phyloP scores from a whole-genome alignment of 768 basidiomycete genomes.

The Mycena belliarum region DNA sequence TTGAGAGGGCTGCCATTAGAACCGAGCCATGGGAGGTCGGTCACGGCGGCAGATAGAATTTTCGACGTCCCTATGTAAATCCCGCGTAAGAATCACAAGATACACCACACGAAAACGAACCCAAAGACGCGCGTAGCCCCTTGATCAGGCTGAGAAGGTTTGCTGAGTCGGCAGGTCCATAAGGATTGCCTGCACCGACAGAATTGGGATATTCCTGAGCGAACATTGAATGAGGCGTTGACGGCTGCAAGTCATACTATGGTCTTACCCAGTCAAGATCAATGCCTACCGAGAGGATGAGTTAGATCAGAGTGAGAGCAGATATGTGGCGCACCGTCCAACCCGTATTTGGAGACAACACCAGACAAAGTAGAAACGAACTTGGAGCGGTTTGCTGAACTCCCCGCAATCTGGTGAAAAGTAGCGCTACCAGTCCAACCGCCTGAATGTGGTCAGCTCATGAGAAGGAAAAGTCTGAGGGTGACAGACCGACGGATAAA shows the following conservation, averaged over 20 bases:
- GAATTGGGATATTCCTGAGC: constrained; percentile 80
- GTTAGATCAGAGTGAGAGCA: not conserved
- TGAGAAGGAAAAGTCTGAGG: not conserved
- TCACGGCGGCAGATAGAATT: constrained; percentile 69
- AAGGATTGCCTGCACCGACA: constrained; percentile 60
- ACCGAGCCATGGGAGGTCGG: constrained; percentile 69
- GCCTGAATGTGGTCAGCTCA: constrained; percentile 20
- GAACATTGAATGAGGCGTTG: too few relatives aligned
- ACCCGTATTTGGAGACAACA: constrained; percentile 47
- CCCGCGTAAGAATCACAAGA: not conserved
- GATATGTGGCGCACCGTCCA: constrained; percentile 44
- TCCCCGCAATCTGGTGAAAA: constrained; percentile 51
- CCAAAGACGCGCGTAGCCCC: constrained; percentile 56
- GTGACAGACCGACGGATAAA: constrained; percentile 7
- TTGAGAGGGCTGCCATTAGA: constrained; percentile 60
- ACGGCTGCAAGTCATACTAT: too few relatives aligned
- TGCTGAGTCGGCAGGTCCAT: constrained; percentile 58
- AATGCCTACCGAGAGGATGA: constrained; percentile 31
- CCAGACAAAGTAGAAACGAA: constrained; percentile 48
- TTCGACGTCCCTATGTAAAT: constrained; percentile 45
- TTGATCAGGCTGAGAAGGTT: constrained; percentile 66
- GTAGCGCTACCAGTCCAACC: constrained; percentile 55
- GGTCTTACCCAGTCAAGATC: constrained; percentile 54
- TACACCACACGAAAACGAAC: not conserved
- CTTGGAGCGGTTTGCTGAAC: constrained; percentile 34